Evolutionary conservation across 371 early-diverging fungal genomes (phyloP).

Genomic region (Apophysomyces trapeziformis): DNA sequence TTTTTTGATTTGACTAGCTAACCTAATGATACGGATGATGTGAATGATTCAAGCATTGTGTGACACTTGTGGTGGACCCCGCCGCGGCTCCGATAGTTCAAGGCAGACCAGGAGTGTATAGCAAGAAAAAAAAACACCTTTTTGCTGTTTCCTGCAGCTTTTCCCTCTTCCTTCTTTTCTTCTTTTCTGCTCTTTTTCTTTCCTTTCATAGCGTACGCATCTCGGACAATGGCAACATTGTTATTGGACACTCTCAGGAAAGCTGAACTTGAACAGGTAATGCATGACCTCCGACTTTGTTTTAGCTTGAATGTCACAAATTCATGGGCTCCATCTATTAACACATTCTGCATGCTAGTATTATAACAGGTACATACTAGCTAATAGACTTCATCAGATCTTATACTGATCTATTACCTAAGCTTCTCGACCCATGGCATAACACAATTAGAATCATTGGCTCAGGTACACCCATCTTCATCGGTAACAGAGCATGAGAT

Average conservation of each 20-base stretch:
- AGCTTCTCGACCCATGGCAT: slow-evolving; percentile 64
- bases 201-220: background rate
- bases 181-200: slow-evolving; percentile 9
- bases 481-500: background rate
- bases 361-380: background rate
- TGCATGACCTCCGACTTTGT: slow-evolving; percentile 3
- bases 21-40: background rate
- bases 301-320: slow-evolving; percentile 11
- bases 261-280: slow-evolving; percentile 26
- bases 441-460: slow-evolving; percentile 61
- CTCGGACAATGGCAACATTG: slow-evolving; percentile 10
- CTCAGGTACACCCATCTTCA: slow-evolving; percentile 44
- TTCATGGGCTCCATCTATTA: background rate
- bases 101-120: slow-evolving; percentile 8
- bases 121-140: slow-evolving; percentile 7
- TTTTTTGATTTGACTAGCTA: too few relatives aligned
- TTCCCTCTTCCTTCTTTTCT: slow-evolving; percentile 10
- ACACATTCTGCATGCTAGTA: background rate
- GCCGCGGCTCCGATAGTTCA: slow-evolving; percentile 7
- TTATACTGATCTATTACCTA: slow-evolving; percentile 19
- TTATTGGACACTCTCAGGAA: slow-evolving; percentile 30
- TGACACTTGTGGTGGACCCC: slow-evolving; percentile 6
- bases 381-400: background rate
- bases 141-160: slow-evolving; percentile 12
- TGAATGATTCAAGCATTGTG: background rate